Evolutionary conservation across 2,329 filamentous ascomycete species (phyloP).

Genomic region (Aspergillus phoenicis): DNA sequence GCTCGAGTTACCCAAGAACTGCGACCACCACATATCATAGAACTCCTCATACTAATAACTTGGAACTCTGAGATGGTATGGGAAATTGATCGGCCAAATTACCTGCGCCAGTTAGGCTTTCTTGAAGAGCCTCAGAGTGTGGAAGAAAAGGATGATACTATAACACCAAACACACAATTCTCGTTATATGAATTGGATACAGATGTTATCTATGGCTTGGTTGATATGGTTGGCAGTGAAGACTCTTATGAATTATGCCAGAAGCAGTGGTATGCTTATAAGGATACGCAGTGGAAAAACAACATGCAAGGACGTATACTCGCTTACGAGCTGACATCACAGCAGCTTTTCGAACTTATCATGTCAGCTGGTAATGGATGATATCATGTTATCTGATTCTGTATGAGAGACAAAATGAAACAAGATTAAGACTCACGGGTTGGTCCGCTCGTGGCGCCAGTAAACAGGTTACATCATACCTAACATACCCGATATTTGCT

Average conservation of each 20-base stretch:
- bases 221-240: not conserved
- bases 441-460: no score
- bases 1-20: not conserved
- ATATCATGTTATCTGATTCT: no score
- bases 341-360: not conserved
- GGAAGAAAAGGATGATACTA: not conserved
- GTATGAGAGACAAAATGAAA: no score
- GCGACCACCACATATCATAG: not conserved
- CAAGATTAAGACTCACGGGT: no score
- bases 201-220: not conserved
- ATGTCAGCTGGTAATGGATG: no score
- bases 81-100: not conserved
- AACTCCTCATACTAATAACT: not conserved
- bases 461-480: no score
- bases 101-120: not conserved
- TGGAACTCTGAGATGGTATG: not conserved
- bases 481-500: no score
- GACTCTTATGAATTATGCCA: not conserved
- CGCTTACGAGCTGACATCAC: not conserved
- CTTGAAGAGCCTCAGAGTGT: not conserved
- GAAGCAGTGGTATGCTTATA: not conserved
- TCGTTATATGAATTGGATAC: not conserved
- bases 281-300: not conserved
- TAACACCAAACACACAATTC: not conserved
- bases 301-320: not conserved